These are phyloP conservation scores for Coemansia erecta DNA, from an alignment of 192 early-diverging fungal species.

Conservation along the genomic window DNA sequence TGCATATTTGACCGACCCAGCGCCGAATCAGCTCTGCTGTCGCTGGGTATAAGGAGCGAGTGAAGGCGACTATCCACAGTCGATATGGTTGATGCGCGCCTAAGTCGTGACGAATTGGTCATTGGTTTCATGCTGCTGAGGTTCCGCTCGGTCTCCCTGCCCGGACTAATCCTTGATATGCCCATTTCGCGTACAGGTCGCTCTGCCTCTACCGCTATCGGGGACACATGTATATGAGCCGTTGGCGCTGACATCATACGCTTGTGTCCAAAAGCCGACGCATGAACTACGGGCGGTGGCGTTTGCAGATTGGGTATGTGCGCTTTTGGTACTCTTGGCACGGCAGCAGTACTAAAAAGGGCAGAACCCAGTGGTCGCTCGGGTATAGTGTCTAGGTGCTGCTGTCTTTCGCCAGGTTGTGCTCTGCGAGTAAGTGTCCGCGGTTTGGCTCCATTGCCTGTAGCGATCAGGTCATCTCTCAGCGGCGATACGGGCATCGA, in stretches of 20 bases:
- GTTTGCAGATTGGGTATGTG: neutral
- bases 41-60: constrained; percentile 5
- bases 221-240: neutral
- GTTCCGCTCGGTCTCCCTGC: too few species aligned
- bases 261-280: neutral
- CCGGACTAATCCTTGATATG: too few species aligned
- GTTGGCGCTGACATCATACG: constrained; percentile 4
- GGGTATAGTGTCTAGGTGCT: constrained; percentile 3
- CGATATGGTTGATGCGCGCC: constrained; percentile 33
- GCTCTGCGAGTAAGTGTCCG: neutral
- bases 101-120: neutral
- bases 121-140: too few species aligned
- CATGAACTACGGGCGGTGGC: constrained; percentile 1
- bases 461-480: too few species aligned
- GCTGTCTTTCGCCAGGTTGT: neutral
- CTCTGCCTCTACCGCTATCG: too few species aligned
- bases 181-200: too few species aligned
- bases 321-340: neutral
- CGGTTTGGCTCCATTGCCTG: neutral
- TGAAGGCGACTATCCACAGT: constrained; percentile 4
- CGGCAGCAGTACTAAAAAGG: too few species aligned
- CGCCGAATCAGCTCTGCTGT: neutral
- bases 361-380: neutral
- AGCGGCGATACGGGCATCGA: too few species aligned
- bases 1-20: neutral